Percentiles rank a stretch among this genome's conserved stretches.
Conservation (phyloP, 441 rosid genomes). For the Pelargonium citronellum region DNA sequence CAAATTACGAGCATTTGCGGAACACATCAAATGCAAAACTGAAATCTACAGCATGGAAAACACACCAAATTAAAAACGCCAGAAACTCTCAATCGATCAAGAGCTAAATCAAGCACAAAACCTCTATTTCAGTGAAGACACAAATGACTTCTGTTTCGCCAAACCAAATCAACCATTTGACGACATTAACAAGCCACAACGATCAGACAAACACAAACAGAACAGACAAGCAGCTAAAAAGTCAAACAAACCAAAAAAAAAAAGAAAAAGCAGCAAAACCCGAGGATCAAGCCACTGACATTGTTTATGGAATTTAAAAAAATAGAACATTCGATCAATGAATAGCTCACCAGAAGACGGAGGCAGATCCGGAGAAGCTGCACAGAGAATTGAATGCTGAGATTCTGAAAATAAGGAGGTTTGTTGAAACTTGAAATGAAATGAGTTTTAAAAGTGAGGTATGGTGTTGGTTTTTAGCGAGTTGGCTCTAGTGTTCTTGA, state of each 20-base stretch:
- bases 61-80: neutral
- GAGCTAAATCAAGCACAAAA: neutral
- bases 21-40: neutral
- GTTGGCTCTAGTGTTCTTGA: no score
- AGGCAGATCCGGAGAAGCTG: neutral
- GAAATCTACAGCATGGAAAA: neutral
- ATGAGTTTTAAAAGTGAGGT: neutral
- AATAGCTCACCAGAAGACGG: neutral
- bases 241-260: no score
- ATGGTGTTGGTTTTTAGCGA: neutral
- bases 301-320: neutral
- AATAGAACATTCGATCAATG: neutral
- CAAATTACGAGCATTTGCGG: no score
- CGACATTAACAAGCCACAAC: neutral
- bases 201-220: no score
- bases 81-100: no score
- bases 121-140: neutral
- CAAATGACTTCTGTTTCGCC: neutral
- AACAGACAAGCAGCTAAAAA: neutral
- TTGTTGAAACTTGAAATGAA: neutral
- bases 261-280: no score
- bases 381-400: neutral
- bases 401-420: neutral
- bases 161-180: neutral
- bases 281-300: neutral